Base-by-base conservation (phyloP, 805 yeast genomes). In the Cyberlindnera euphorbiiphila region DNA sequence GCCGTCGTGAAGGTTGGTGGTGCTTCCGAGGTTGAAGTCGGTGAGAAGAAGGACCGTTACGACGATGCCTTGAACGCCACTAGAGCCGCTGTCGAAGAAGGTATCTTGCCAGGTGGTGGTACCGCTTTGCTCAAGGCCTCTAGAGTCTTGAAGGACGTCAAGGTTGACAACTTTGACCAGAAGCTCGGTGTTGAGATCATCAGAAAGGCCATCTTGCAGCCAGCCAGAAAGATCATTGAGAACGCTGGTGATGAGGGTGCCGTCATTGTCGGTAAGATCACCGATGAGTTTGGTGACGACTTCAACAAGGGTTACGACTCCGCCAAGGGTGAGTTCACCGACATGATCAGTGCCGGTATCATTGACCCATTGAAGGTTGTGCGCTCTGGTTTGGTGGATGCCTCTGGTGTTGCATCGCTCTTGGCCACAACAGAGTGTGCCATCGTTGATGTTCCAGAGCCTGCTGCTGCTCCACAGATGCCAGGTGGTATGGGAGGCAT, bases 21-120 rank as follows among this genome's bases (percentile, higher is more conserved):
- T 54, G 68, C 97, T 37, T 86, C 96, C 20, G 98, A 93, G 71
- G 88, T 91, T 54, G 98, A 91, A 72, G 98, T 91, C 54, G 94
- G 97, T 60, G 98, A 91, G 76, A 93, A 93, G 95, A 93, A 93
- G 76, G 98, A 91, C 67, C 86, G 98, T 71, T 93, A 88, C 61
- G 98, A 93, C 57, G 98, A 91, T 72, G 98, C 98, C 28, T 76
- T 91, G 64, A 91, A 93, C 66, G 98, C 98, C 43, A 93, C 98
- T 40, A 87, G 98, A 71, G 98, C 98, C 46, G 98, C 98, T 49
- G 98, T 91, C 49, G 94, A 93, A 70, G 98, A 93, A 69, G 98
- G 98, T 72, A 93, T 93, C 61, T 76, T 91, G 54, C 98, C 98
- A 64, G 98, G 98, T 73, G 98, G 98, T 66, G 98, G 98, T 72